phyloP scores from a whole-genome alignment of 257 asterid genomes.

The Misopates orontium region DNA sequence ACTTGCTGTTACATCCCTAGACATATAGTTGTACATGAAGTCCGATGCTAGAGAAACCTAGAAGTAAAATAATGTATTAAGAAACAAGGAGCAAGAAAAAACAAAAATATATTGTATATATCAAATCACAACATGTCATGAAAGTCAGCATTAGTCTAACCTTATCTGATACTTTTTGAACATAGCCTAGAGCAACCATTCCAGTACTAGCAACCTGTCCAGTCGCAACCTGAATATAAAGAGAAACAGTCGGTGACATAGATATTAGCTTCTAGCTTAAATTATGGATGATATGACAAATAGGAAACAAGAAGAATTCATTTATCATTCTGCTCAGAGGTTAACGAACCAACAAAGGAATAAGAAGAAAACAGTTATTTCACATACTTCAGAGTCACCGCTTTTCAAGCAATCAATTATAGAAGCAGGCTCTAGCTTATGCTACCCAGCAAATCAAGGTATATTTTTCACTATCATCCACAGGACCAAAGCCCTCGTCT shows the following conservation, averaged over 20 bases:
- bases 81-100: constrained; percentile 14
- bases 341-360: neutral
- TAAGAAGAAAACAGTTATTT: constrained; percentile 1
- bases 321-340: neutral
- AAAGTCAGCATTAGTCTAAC: neutral
- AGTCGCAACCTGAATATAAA: constrained; percentile 47
- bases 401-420: neutral
- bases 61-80: constrained; percentile 19
- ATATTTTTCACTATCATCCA: constrained; percentile 9
- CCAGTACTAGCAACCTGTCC: constrained; percentile 97
- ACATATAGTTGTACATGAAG: constrained; percentile 84
- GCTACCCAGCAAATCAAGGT: neutral
- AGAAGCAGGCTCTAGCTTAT: neutral
- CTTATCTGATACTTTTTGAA: constrained; percentile 68
- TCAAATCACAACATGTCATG: neutral
- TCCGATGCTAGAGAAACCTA: constrained; percentile 93
- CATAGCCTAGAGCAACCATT: constrained; percentile 82
- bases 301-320: constrained; percentile 1
- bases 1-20: constrained; percentile 88
- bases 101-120: constrained; percentile 3
- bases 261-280: constrained; percentile 8
- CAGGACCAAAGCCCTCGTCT: neutral
- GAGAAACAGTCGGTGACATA: neutral
- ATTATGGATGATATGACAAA: constrained; percentile 5
- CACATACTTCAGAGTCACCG: neutral